Evolutionary conservation across 257 asterid genomes (phyloP), one percentile per base, ranked within the genome.

Genomic region (Solanum neorickii): DNA sequence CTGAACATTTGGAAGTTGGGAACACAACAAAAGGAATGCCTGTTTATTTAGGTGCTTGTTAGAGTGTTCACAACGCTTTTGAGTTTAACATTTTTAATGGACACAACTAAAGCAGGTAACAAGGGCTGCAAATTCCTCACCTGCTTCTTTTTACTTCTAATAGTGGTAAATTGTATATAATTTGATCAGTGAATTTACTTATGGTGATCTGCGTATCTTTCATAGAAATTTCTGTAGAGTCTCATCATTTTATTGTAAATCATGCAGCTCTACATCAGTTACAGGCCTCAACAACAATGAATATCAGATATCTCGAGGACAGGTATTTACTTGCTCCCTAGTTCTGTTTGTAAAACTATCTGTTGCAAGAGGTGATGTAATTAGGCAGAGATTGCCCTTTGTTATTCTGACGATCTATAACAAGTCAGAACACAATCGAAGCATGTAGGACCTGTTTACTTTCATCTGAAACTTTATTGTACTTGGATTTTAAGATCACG

Each of bases 241-340:
- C 89, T 87, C 73, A 85, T 75, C 66, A 80, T 83, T 86, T 37
- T 82, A 35, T 85, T 86, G 84, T 42, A 72, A 68, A 68, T 91
- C 62, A 88, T 91, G 94, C 98, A 97, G 99, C 90, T 89, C 86
- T 83, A 93, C 99, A 87, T 93, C 96, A 56, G 92, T 97, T 85
- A 97, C 98, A 8, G 99, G 99, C 87, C 95, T 97, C 88, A 97
- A 97, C 95, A 97, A 97, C 92, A 97, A 95, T 70, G 99, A 96
- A 89, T 97, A 97, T 90, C 99, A 97, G 93, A 97, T 97, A 86
- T 76, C 97, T 21, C 91, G 99, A 84, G 99, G 99, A 92, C 91
- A 94, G 95, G 99, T 97, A 91, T 78, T 46, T 83, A 23, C 85
- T 83, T 27, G 73, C 44, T 87, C 82, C 47, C 35, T 66, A 88